Evolutionary conservation across 768 basidiomycete genomes (phyloP).

Genomic region (Suillus subluteus): DNA sequence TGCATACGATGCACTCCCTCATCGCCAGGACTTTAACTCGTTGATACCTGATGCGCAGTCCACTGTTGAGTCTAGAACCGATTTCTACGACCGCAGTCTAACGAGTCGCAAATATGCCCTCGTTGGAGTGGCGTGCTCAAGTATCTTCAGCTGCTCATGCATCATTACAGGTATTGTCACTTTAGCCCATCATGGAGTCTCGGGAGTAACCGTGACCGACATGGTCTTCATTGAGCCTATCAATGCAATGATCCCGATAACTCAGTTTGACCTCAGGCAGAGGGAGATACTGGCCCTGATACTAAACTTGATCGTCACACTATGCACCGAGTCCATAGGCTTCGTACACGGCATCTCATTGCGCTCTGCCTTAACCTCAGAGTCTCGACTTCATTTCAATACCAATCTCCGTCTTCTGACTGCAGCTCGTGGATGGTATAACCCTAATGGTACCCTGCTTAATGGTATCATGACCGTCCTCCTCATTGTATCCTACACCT

Average conservation of each 20-base stretch:
- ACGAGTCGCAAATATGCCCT: constrained; percentile 27
- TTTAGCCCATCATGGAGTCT: constrained; percentile 9
- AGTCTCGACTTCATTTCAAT: constrained; percentile 18
- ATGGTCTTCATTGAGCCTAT: too few species aligned
- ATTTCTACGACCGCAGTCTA: constrained; percentile 17
- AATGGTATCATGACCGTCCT: constrained; percentile 30
- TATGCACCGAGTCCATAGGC: constrained; percentile 35
- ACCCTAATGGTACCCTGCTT: constrained; percentile 27
- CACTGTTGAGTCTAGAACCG: too few species aligned
- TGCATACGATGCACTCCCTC: too few species aligned
- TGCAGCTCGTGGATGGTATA: constrained; percentile 22
- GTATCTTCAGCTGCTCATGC: constrained; percentile 26
- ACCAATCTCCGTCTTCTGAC: constrained; percentile 32
- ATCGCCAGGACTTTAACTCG: too few species aligned
- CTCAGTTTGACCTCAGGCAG: not conserved
- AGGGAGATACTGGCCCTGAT: constrained; percentile 28
- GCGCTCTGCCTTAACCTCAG: constrained; percentile 31
- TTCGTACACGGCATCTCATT: constrained; percentile 31
- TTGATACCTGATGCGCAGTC: too few species aligned
- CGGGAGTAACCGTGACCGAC: not conserved
- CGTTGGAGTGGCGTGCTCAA: constrained; percentile 27
- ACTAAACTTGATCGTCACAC: constrained; percentile 31
- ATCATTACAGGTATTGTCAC: too few species aligned
- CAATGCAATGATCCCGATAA: too few species aligned
- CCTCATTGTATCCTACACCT: too few species aligned